Conservation (phyloP, 2,329 filamentous ascomycete species). For the Endothia cerciana region DNA sequence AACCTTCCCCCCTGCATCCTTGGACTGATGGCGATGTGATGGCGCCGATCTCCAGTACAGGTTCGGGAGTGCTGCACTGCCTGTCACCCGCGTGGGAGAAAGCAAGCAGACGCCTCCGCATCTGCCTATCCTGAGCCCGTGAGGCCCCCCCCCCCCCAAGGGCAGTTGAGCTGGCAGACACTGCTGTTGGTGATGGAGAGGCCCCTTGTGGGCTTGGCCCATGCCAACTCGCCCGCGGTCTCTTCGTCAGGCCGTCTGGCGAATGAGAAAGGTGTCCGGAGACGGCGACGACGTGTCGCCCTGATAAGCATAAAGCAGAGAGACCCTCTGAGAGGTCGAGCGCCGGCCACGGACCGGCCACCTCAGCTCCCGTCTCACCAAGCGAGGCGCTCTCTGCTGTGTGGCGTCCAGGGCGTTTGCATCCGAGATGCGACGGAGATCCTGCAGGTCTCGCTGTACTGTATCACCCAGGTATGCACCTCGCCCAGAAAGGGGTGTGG, state of each 20-base stretch:
- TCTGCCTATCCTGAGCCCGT: not conserved
- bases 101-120: too few species aligned
- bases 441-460: not conserved
- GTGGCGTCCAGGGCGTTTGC: not conserved
- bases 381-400: not conserved
- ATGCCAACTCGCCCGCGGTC: not conserved
- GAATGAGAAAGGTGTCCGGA: not conserved
- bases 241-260: not conserved
- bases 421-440: not conserved
- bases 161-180: too few species aligned
- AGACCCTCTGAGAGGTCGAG: not conserved
- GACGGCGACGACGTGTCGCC: not conserved
- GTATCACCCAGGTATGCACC: not conserved
- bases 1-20: not conserved
- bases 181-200: too few species aligned
- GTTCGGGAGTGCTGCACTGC: not conserved
- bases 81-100: not conserved
- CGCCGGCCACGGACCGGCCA: conserved; percentile 1
- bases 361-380: not conserved
- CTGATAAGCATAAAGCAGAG: not conserved
- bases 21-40: not conserved
- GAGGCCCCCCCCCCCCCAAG: too few species aligned
- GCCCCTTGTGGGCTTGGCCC: too few species aligned
- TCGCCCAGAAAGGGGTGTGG: not conserved
- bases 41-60: not conserved